Evolutionary conservation across 306 rosid species (phyloP), one percentile per base, ranked within the genome.

Genomic region (Sindora glabra): DNA sequence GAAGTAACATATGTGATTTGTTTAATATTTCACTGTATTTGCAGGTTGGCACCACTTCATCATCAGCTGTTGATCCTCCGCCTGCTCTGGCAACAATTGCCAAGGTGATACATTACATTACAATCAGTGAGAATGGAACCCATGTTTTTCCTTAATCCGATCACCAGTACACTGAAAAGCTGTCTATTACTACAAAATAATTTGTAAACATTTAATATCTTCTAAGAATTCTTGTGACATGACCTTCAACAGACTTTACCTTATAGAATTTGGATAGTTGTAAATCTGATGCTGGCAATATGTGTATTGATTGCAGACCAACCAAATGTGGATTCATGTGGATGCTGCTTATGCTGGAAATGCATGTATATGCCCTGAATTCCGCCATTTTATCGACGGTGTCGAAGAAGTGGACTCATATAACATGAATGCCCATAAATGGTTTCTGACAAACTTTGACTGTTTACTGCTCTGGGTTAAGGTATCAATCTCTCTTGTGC

Each of bases 261-360:
- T n/a, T 36, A 12, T 36, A n/a, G 41, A 9, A 36, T 8, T n/a
- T n/a, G n/a, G n/a, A n/a, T n/a, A n/a, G n/a, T n/a, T n/a, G n/a
- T 26, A 55, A 40, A 58, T 53, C 48, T 72, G 21, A 55, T 63
- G 29, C 24, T 59, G 25, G 49, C 32, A 62, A 30, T 75, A 59
- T 44, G 8, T 54, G 50, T 64, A 38, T 46, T 62, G 27, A 68
- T 71, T 65, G 48, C 74, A 91, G 98, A 58, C 72, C 62, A 55
- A 79, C 61, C 77, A 73, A 57, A 74, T 91, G 71, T 91, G 98
- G 98, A 78, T 91, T 69, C 98, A 91, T 48, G 84, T 91, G 36
- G 98, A 91, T 76, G 95, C 98, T 74, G 98, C 98, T 47, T 91
- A 88, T 59, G 96, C 96, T 63, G 98, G 98, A 70, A 91, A 95